These are phyloP conservation scores for Cystobasidium slooffiae DNA, from an alignment of 1,284 basidiomycete genomes.

Conservation along the genomic window DNA sequence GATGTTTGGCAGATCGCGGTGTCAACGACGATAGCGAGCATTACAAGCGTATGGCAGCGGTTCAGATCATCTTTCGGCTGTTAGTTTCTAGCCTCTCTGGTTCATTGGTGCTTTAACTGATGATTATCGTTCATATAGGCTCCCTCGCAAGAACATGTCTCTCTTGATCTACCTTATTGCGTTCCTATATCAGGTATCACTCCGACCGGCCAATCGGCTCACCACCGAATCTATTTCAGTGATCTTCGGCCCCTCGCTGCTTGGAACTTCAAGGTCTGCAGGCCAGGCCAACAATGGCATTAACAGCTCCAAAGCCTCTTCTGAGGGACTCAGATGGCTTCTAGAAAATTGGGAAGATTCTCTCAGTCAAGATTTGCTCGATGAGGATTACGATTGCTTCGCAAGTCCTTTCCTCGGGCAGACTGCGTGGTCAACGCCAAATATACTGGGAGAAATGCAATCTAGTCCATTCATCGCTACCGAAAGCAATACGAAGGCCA, in stretches of 20 bases:
- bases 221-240: constrained; percentile 55
- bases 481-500: not conserved
- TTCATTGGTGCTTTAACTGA: not conserved
- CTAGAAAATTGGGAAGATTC: constrained; percentile 43
- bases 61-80: constrained; percentile 66
- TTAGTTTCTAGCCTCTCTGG: not conserved
- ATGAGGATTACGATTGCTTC: constrained; percentile 41
- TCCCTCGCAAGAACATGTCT: constrained; percentile 65
- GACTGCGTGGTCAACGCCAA: constrained; percentile 4
- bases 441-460: constrained; percentile 10
- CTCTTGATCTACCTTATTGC: constrained; percentile 68
- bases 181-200: constrained; percentile 62
- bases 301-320: constrained; percentile 5
- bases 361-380: constrained; percentile 41
- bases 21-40: constrained; percentile 48
- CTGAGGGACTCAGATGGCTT: constrained; percentile 35
- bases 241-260: constrained; percentile 56
- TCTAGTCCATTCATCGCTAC: not conserved
- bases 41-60: constrained; percentile 54
- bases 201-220: constrained; percentile 56
- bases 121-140: constrained; percentile 43
- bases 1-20: constrained; percentile 53
- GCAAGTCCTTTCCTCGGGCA: constrained; percentile 14
- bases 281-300: not conserved
- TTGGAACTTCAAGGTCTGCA: constrained; percentile 47